phyloP scores from a whole-genome alignment of 2,329 filamentous ascomycete genomes.

The Neofusicoccum umdonicola region DNA sequence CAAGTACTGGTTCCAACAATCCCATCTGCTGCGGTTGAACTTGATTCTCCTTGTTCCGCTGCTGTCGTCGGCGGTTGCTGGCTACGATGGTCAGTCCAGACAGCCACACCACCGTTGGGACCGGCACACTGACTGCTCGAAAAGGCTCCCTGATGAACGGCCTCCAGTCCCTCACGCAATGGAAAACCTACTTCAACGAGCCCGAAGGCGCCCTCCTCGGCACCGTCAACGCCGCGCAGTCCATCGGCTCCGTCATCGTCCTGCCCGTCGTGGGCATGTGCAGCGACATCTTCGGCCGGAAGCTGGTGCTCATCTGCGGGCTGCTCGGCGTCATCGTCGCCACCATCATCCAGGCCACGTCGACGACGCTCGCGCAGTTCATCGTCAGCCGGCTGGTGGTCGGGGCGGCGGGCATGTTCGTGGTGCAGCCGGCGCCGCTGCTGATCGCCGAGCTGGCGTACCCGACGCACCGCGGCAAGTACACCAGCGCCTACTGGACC shows the following conservation, averaged over 20 bases:
- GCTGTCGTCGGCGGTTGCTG: constrained; percentile 43
- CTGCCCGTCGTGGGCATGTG: constrained; percentile 15
- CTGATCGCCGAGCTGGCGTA: constrained; percentile 32
- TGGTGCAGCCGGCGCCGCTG: constrained; percentile 27
- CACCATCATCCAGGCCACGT: constrained; percentile 19
- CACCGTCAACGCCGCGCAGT: constrained; percentile 20
- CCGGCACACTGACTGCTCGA: background rate
- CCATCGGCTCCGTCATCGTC: constrained; percentile 18
- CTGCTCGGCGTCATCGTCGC: constrained; percentile 18
- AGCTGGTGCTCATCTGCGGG: constrained; percentile 12
- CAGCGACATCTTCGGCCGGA: constrained; percentile 19
- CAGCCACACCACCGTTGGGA: too few relatives aligned
- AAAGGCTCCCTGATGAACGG: constrained; percentile 21
- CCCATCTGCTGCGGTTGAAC: constrained; percentile 46
- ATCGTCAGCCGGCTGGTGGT: constrained; percentile 21
- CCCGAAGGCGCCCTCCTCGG: constrained; percentile 22
- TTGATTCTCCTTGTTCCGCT: constrained; percentile 45
- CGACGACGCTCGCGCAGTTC: constrained; percentile 17
- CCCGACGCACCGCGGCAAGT: constrained; percentile 31
- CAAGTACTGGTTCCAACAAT: constrained; percentile 43
- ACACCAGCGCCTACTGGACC: constrained; percentile 24
- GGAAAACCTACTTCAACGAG: constrained; percentile 21
- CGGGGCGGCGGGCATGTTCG: constrained; percentile 23
- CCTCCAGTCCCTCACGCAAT: constrained; percentile 19
- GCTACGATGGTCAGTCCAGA: constrained; percentile 42